Percentiles rank a stretch among this genome's conserved stretches.
Evolutionary conservation across 2,329 filamentous ascomycete species (phyloP).

Genomic region (Trichoderma simmonsii): DNA sequence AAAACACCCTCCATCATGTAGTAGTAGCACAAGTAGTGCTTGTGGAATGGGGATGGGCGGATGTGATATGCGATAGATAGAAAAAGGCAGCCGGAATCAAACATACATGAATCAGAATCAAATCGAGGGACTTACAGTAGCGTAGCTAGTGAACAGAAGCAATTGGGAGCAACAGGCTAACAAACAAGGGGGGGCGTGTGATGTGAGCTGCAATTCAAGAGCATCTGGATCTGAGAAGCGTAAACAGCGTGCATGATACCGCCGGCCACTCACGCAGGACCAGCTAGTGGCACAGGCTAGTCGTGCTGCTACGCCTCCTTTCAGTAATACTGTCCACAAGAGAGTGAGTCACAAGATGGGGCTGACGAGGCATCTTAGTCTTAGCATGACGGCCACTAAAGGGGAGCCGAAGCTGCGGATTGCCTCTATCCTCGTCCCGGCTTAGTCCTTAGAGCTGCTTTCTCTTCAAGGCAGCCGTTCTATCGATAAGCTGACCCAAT

Average conservation of each 20-base stretch:
- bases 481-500: slow-evolving; percentile 10
- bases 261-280: slow-evolving; percentile 5
- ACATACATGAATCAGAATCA: not conserved
- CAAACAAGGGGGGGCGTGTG: not conserved
- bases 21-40: not conserved
- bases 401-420: slow-evolving; percentile 14
- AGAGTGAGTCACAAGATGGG: slow-evolving; percentile 20
- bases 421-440: not conserved
- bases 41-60: not conserved
- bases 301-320: slow-evolving; percentile 7
- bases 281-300: not conserved
- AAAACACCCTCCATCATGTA: not conserved
- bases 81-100: not conserved
- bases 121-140: not conserved
- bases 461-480: not conserved
- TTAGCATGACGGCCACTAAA: slow-evolving; percentile 14
- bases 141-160: not conserved
- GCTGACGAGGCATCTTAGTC: slow-evolving; percentile 10
- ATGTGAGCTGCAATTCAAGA: not conserved
- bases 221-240: slow-evolving; percentile 15
- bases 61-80: not conserved
- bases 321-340: not conserved
- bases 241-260: slow-evolving; percentile 11
- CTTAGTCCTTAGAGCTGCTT: not conserved
- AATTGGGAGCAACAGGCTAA: not conserved